phyloP scores from a whole-genome alignment of 768 basidiomycete species.

The Rossbeevera mucosa region DNA sequence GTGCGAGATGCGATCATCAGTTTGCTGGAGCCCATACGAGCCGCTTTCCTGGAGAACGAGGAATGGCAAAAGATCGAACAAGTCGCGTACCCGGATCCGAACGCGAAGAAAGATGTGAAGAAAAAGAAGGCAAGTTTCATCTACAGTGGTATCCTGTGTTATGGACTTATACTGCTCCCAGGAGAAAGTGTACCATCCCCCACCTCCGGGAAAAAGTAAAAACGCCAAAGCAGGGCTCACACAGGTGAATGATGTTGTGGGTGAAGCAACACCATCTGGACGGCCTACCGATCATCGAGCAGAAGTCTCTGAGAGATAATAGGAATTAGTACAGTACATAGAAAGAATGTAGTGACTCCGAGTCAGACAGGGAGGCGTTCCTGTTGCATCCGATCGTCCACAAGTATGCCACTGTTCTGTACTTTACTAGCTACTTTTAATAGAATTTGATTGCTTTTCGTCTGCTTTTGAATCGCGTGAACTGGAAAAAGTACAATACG shows the following conservation, averaged over 20 bases:
- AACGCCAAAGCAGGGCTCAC: slow-evolving; percentile 27
- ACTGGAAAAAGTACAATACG: too few species aligned
- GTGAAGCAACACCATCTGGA: not conserved
- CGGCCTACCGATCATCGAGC: not conserved
- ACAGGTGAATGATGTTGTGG: not conserved
- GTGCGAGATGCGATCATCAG: slow-evolving; percentile 70
- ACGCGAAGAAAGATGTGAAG: slow-evolving; percentile 55
- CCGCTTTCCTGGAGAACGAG: slow-evolving; percentile 66
- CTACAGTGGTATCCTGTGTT: not conserved
- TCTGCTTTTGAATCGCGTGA: too few species aligned
- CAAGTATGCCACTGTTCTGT: too few species aligned
- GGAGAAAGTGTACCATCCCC: slow-evolving; percentile 82
- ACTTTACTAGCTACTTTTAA: too few species aligned
- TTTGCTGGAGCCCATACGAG: slow-evolving; percentile 76
- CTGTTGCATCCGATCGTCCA: too few species aligned
- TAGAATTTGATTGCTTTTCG: too few species aligned
- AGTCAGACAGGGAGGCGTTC: too few species aligned
- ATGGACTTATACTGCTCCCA: slow-evolving; percentile 24
- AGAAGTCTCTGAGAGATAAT: not conserved
- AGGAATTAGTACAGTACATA: not conserved
- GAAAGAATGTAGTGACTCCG: not conserved
- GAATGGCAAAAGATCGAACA: slow-evolving; percentile 78
- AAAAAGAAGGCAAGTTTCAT: slow-evolving; percentile 48
- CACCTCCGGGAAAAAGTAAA: slow-evolving; percentile 76
- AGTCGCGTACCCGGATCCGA: slow-evolving; percentile 81